Evolutionary conservation across 1,139 yeast species (phyloP), one percentile per base, ranked within the genome.

Genomic region (Pichia norvegensis): DNA sequence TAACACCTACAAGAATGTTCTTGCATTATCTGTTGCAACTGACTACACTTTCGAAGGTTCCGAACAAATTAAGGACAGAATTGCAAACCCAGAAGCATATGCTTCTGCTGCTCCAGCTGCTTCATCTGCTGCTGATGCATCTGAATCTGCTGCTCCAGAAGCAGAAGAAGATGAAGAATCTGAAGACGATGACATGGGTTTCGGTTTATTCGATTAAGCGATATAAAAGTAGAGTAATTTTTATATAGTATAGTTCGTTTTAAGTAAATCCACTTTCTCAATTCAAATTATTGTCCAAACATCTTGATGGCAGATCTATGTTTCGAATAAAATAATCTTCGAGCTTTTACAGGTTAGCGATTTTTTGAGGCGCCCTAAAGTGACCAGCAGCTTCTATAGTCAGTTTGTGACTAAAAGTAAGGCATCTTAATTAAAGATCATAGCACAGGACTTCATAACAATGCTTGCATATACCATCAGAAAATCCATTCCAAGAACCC

Each of bases 21-120:
- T 94, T 74, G 97, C 97, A 68, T 81, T 94, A 67, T 94, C 98
- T 61, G 77, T 92, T 76, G 98, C 97, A 69, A 83, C 97, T 69
- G 97, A 92, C 72, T 92, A 90, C 87, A 85, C 96, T 68, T 92
- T 84, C 77, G 97, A 94, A 77, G 98, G 96, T 73, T 86, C 96
- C 64, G 98, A 90, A 80, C 88, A 94, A 64, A 81, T 94, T 78
- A 87, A 87, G 85, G 98, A 92, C 85, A 86, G 97, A 78, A 79
- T 92, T 67, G 97, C 96, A 76, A 92, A 92, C 86, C 98, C 98
- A 71, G 96, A 95, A 65, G 96, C 96, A 73, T 95, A 95, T 72
- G 97, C 97, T 68, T 85, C 97, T 65, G 90, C 94, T 73, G 95
- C 96, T 60, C 88, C 95, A 67, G 85, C 72, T 65, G 83, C 90